Evolutionary conservation across 2,329 filamentous ascomycete genomes (phyloP).

Genomic region (Gyromitra esculenta): DNA sequence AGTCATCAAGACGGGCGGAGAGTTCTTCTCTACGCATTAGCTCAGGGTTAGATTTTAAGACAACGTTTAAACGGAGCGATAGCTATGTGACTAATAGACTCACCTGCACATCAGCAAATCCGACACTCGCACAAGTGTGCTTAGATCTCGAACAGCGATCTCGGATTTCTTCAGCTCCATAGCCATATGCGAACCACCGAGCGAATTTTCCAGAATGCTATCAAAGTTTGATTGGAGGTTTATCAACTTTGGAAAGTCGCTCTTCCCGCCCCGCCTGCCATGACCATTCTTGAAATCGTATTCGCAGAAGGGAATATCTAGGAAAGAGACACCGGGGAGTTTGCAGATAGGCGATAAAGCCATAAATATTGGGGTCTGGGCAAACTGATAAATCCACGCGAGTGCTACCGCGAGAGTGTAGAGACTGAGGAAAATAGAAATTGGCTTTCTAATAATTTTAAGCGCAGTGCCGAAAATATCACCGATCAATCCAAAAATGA

Average conservation of each 20-base stretch:
- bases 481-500: constrained; percentile 21
- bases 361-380: constrained; percentile 9
- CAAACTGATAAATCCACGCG: constrained; percentile 20
- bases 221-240: constrained; percentile 79
- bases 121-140: constrained; percentile 76
- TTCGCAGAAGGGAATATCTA: constrained; percentile 46
- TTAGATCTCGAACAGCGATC: constrained; percentile 76
- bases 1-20: constrained; percentile 77
- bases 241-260: constrained; percentile 81
- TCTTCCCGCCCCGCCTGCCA: constrained; percentile 85
- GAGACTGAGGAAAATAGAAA: constrained; percentile 30
- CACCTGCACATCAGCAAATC: constrained; percentile 52
- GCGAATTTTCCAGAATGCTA: constrained; percentile 74
- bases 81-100: background rate
- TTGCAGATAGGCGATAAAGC: constrained; percentile 41
- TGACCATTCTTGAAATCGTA: background rate
- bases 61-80: background rate
- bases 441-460: constrained; percentile 32
- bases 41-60: constrained; percentile 18
- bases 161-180: constrained; percentile 83
- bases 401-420: constrained; percentile 38
- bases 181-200: constrained; percentile 73
- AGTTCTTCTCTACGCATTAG: constrained; percentile 69
- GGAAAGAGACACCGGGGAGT: constrained; percentile 37
- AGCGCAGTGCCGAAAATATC: constrained; percentile 9